Evolutionary conservation across 805 yeast genomes (phyloP).

Genomic region (Zygosaccharomyces bailii): DNA sequence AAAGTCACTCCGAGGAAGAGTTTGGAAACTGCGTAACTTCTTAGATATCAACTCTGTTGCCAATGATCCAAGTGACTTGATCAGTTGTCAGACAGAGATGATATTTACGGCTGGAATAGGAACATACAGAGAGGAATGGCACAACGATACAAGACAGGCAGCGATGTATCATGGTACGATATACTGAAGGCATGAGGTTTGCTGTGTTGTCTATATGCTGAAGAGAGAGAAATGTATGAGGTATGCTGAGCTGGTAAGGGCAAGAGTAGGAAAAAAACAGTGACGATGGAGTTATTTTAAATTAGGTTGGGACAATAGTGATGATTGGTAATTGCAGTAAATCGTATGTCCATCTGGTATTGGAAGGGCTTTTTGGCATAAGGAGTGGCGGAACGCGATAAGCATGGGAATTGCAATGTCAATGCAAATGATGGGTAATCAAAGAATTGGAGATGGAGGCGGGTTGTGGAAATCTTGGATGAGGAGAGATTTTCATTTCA

Average conservation of each 20-base stretch:
- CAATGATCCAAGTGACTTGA: neutral
- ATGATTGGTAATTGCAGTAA: neutral
- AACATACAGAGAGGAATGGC: neutral
- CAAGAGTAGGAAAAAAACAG: neutral
- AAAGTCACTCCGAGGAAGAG: neutral
- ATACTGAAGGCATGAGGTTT: neutral
- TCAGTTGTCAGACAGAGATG: neutral
- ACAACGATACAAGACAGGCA: neutral
- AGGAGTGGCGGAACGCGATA: neutral
- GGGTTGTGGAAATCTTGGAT: neutral
- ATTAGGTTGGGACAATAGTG: neutral
- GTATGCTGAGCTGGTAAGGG: neutral
- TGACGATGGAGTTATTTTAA: neutral
- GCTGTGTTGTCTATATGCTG: neutral
- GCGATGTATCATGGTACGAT: neutral
- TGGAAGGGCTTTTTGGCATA: neutral
- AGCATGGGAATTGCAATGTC: neutral
- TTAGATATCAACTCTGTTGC: neutral
- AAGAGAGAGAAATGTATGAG: neutral
- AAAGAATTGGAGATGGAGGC: neutral
- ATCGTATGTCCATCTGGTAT: neutral
- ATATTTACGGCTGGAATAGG: neutral
- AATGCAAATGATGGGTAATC: neutral
- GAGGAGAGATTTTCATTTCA: neutral
- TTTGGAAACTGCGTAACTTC: neutral